A percentile compares a stretch with the other conserved stretches of the same genome.
These are phyloP conservation scores for Penicillium hordei DNA, from an alignment of 2,329 filamentous ascomycete genomes.

Conservation along the genomic window DNA sequence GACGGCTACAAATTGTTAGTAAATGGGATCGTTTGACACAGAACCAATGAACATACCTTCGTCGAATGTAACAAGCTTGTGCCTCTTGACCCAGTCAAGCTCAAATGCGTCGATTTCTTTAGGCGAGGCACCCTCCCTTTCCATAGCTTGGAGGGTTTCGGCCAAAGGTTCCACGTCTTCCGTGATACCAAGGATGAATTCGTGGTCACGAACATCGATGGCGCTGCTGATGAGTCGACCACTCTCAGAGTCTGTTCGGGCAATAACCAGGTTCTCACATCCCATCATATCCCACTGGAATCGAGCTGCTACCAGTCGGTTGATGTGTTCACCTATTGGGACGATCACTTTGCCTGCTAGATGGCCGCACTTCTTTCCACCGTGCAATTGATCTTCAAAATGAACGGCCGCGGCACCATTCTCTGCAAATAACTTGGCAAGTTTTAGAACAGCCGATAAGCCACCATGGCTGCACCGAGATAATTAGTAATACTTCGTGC, in stretches of 20 bases:
- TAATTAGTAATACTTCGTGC: not conserved
- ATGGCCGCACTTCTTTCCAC: conserved; percentile 97
- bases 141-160: conserved; percentile 88
- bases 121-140: conserved; percentile 72
- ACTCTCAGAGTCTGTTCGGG: conserved; percentile 92
- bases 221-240: conserved; percentile 86
- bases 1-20: conserved; percentile 56
- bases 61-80: conserved; percentile 85
- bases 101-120: conserved; percentile 84
- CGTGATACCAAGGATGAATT: conserved; percentile 88
- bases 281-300: conserved; percentile 99
- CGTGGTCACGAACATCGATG: conserved; percentile 91
- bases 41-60: conserved; percentile 54
- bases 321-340: conserved; percentile 92
- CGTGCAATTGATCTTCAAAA: conserved; percentile 96
- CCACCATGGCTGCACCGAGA: conserved; percentile 70
- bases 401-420: conserved; percentile 95
- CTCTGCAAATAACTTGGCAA: conserved; percentile 96
- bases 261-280: conserved; percentile 89
- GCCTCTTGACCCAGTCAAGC: conserved; percentile 80
- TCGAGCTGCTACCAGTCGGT: conserved; percentile 82
- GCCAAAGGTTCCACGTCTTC: conserved; percentile 78
- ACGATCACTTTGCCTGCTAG: conserved; percentile 94
- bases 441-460: conserved; percentile 86
- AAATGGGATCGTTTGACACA: too few species aligned